phyloP scores from a whole-genome alignment of 2,329 filamentous ascomycete species.

The Aspergillus pseudotamarii region DNA sequence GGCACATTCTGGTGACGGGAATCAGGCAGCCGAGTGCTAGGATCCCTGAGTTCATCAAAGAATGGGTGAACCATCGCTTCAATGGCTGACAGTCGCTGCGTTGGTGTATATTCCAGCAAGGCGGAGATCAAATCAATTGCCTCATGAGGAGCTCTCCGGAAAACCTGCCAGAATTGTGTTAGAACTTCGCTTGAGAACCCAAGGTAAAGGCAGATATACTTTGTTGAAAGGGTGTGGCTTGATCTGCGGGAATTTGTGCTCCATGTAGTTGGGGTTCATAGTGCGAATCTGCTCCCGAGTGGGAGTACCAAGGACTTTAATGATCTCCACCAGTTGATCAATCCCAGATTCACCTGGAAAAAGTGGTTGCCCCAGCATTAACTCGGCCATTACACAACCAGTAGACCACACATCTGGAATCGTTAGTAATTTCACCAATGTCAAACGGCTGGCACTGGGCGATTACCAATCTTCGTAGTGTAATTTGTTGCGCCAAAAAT shows the following conservation, averaged over 20 bases:
- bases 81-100: constrained; percentile 87
- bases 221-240: constrained; percentile 99
- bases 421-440: constrained; percentile 15
- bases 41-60: constrained; percentile 94
- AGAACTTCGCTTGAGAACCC: constrained; percentile 15
- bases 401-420: constrained; percentile 94
- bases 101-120: constrained; percentile 94
- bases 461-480: constrained; percentile 97
- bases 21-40: constrained; percentile 87
- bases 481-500: constrained; percentile 99
- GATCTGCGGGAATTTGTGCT: constrained; percentile 99
- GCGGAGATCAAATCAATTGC: constrained; percentile 94
- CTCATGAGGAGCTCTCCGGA: constrained; percentile 90
- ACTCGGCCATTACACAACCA: constrained; percentile 97
- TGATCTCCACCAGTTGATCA: constrained; percentile 97
- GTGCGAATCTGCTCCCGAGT: constrained; percentile 98
- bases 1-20: constrained; percentile 85
- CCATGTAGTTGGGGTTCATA: constrained; percentile 99
- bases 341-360: constrained; percentile 99
- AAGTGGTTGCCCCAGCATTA: constrained; percentile 97
- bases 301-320: constrained; percentile 96
- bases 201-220: constrained; percentile 43
- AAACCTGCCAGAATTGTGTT: constrained; percentile 62
- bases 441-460: not conserved
- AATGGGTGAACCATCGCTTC: constrained; percentile 98